Evolutionary conservation across 345 rosid genomes (phyloP).

Genomic region (Hibiscus syriacus): DNA sequence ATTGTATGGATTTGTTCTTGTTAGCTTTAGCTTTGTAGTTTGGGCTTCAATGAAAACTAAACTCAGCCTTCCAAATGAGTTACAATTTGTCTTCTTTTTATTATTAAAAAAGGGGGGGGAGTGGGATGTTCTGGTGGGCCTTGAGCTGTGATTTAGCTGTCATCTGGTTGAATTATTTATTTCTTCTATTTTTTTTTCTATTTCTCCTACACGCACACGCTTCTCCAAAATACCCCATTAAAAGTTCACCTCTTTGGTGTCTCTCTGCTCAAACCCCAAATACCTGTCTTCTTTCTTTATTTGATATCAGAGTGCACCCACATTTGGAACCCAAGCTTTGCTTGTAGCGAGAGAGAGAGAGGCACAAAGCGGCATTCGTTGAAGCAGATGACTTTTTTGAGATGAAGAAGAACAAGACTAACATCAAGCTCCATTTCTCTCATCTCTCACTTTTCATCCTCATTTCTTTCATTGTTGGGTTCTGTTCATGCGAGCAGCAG

Average conservation of each 20-base stretch:
- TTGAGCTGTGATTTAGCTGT: constrained; percentile 96
- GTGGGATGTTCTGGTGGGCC: constrained; percentile 45
- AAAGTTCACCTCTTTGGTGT: constrained; percentile 18
- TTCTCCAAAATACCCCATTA: constrained; percentile 27
- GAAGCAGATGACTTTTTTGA: constrained; percentile 62
- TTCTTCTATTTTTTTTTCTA: not conserved
- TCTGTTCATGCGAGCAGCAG: not conserved
- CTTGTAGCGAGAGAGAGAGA: not conserved
- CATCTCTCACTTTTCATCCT: constrained; percentile 9
- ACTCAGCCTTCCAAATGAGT: not conserved
- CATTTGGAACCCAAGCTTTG: not conserved
- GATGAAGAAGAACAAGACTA: constrained; percentile 58
- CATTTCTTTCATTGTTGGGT: not conserved
- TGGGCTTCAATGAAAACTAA: constrained; percentile 14
- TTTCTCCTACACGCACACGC: constrained; percentile 19
- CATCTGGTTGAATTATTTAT: constrained; percentile 25
- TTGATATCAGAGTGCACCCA: constrained; percentile 15
- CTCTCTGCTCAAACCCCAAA: constrained; percentile 22
- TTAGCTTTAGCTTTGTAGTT: constrained; percentile 5
- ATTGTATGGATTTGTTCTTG: not conserved
- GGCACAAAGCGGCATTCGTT: constrained; percentile 19
- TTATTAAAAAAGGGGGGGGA: not conserved
- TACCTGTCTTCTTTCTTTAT: not conserved
- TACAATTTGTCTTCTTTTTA: not conserved
- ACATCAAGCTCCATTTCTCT: not conserved